phyloP scores from a whole-genome alignment of 768 basidiomycete genomes.

The Boletus rubescentipes region DNA sequence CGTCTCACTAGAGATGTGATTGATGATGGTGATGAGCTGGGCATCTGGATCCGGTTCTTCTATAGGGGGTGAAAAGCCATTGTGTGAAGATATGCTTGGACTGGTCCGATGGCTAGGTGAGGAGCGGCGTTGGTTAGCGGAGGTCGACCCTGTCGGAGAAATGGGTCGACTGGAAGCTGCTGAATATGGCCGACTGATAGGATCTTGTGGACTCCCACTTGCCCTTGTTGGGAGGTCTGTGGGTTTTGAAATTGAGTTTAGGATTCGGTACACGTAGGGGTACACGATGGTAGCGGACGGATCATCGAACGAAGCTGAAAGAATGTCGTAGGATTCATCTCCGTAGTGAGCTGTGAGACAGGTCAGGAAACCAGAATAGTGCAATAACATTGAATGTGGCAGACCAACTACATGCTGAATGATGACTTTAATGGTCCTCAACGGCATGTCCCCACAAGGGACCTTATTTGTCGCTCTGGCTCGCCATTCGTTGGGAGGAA shows the following conservation, averaged over 20 bases:
- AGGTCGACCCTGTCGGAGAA: slow-evolving; percentile 66
- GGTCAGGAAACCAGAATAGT: slow-evolving; percentile 18
- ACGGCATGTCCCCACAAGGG: slow-evolving; percentile 96
- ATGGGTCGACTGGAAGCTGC: slow-evolving; percentile 66
- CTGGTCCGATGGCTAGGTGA: slow-evolving; percentile 67
- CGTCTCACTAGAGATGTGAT: slow-evolving; percentile 85
- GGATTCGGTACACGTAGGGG: slow-evolving; percentile 89
- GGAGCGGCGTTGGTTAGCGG: slow-evolving; percentile 52
- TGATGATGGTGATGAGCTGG: slow-evolving; percentile 77
- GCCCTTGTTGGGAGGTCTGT: slow-evolving; percentile 33
- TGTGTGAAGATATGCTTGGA: slow-evolving; percentile 62
- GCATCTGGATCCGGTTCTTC: slow-evolving; percentile 89
- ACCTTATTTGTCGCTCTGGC: slow-evolving; percentile 86
- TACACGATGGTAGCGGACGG: slow-evolving; percentile 98
- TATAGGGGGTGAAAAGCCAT: slow-evolving; percentile 50
- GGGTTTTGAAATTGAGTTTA: slow-evolving; percentile 62
- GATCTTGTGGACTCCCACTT: slow-evolving; percentile 34
- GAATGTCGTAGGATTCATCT: slow-evolving; percentile 86
- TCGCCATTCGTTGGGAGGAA: slow-evolving; percentile 96
- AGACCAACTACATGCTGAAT: slow-evolving; percentile 95
- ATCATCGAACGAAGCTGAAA: slow-evolving; percentile 89
- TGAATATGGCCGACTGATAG: slow-evolving; percentile 48
- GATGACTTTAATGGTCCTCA: slow-evolving; percentile 97
- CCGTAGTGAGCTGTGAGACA: slow-evolving; percentile 66
- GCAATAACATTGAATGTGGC: slow-evolving; percentile 28